These are phyloP conservation scores for Fimicolochytrium jonesii DNA, from an alignment of 192 early-diverging fungal species.

Conservation along the genomic window DNA sequence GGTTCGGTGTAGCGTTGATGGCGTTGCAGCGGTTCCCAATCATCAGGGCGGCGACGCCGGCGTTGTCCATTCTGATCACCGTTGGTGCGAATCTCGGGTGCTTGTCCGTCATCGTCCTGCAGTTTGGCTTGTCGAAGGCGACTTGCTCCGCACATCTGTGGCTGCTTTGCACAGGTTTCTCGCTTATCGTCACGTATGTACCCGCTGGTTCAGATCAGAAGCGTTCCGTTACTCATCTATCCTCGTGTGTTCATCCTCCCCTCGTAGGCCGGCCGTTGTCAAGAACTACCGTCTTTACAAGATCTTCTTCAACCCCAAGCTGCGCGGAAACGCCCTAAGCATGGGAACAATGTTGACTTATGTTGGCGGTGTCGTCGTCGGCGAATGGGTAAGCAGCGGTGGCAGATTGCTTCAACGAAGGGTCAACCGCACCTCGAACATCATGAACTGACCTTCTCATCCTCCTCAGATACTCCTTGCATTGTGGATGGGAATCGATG, in stretches of 20 bases:
- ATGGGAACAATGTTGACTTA: not conserved
- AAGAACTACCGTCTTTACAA: conserved; percentile 3
- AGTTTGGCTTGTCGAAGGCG: not conserved
- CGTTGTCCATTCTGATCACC: not conserved
- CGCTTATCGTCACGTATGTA: not conserved
- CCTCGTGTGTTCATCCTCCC: not conserved
- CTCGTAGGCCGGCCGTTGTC: not conserved
- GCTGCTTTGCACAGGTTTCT: not conserved
- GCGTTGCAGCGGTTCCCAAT: not conserved
- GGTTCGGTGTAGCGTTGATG: not conserved
- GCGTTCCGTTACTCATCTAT: too few species aligned
- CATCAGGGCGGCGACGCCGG: not conserved
- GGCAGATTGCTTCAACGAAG: too few species aligned
- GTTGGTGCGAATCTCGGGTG: not conserved
- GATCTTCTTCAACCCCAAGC: not conserved
- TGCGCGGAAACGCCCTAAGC: not conserved
- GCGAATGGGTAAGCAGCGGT: conserved; percentile 2
- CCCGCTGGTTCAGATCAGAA: too few species aligned
- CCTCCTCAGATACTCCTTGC: too few species aligned
- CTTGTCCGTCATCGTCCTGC: not conserved
- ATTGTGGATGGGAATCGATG: not conserved
- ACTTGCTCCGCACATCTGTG: not conserved
- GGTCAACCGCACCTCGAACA: too few species aligned
- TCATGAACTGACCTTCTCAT: too few species aligned
- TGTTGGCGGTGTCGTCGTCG: too few species aligned